Conservation (phyloP, 2,329 filamentous ascomycete species). For the Stromatinia cepivora region DNA sequence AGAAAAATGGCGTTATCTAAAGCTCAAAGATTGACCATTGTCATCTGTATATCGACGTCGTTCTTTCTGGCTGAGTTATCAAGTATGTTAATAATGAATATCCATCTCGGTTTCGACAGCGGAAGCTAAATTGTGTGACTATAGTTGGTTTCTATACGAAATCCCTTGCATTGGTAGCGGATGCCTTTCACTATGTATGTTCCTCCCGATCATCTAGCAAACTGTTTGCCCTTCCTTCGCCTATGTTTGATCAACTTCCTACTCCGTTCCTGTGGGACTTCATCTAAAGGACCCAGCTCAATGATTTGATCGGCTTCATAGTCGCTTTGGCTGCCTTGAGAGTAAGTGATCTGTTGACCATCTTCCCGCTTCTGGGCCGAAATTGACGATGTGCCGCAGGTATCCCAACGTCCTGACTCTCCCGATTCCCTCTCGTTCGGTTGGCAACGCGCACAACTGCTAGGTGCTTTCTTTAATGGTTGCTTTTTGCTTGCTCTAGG, state of each 20-base stretch:
- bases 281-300: conserved; percentile 52
- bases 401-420: conserved; percentile 56
- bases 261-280: conserved; percentile 2
- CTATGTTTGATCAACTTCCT: not conserved
- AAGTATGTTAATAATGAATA: conserved; percentile 36
- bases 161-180: conserved; percentile 71
- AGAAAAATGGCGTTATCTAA: conserved; percentile 21
- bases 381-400: conserved; percentile 44
- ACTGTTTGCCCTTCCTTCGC: conserved; percentile 1
- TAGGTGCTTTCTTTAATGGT: conserved; percentile 81
- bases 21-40: conserved; percentile 37
- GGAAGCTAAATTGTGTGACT: conserved; percentile 13
- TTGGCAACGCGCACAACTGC: conserved; percentile 72
- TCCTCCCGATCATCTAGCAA: conserved; percentile 19
- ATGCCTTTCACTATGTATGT: conserved; percentile 75
- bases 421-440: conserved; percentile 67
- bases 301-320: conserved; percentile 68
- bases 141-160: conserved; percentile 67
- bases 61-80: conserved; percentile 52
- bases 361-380: conserved; percentile 5
- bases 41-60: conserved; percentile 48
- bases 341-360: conserved; percentile 44
- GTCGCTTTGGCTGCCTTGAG: conserved; percentile 65
- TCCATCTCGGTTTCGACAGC: not conserved
- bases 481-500: conserved; percentile 71